A percentile compares a stretch with the other conserved stretches of the same genome.
These are phyloP conservation scores for Cyberlindnera saturnus DNA, from an alignment of 805 yeast genomes.

Conservation along the genomic window DNA sequence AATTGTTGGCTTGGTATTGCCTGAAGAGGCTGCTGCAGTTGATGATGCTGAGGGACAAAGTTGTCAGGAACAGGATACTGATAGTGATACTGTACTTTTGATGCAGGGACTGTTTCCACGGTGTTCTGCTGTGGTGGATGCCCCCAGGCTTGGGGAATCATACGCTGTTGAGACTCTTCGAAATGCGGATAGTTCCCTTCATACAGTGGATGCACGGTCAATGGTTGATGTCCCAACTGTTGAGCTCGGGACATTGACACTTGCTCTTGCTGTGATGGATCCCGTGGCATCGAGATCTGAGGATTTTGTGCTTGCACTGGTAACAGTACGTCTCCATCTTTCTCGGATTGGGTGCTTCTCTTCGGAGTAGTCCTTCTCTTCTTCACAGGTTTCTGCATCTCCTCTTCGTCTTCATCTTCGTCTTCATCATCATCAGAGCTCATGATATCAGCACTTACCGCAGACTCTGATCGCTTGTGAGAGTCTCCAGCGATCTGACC, in stretches of 20 bases:
- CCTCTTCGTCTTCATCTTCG: conserved; percentile 13
- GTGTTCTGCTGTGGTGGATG: conserved; percentile 3
- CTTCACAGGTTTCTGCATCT: not conserved
- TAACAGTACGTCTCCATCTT: conserved; percentile 1
- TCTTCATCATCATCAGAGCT: conserved; percentile 14
- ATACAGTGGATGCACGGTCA: not conserved
- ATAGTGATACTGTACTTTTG: conserved; percentile 4
- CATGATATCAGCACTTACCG: not conserved
- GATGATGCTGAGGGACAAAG: conserved; percentile 2
- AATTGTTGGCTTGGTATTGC: not conserved
- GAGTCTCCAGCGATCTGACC: not conserved
- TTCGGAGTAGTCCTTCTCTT: not conserved
- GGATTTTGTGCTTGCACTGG: not conserved
- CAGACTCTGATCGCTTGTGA: not conserved
- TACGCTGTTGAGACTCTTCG: conserved; percentile 2
- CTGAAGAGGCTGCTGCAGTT: not conserved
- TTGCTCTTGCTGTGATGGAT: conserved; percentile 1
- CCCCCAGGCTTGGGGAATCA: conserved; percentile 6
- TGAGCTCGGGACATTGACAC: not conserved
- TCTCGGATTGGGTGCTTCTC: conserved; percentile 1
- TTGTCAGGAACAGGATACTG: conserved; percentile 4
- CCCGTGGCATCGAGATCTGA: not conserved
- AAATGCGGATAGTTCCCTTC: conserved; percentile 1
- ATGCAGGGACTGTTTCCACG: conserved; percentile 5
- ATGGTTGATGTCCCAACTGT: not conserved